phyloP scores from a whole-genome alignment of 352 stramenopile species.

The Sclerospora graminicola region DNA sequence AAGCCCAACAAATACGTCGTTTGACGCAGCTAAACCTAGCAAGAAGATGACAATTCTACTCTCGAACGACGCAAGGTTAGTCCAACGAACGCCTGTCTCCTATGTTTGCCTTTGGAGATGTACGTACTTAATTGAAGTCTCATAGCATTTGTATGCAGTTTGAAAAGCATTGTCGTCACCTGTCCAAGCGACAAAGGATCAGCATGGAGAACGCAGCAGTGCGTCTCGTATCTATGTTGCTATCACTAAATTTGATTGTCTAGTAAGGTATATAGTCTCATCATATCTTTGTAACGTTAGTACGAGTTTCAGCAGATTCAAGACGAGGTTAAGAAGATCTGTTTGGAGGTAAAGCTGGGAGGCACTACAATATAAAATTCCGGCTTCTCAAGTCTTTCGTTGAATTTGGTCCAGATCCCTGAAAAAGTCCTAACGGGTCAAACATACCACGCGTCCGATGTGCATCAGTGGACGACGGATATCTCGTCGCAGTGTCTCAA shows the following conservation, averaged over 20 bases:
- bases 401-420: constrained; percentile 35
- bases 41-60: neutral
- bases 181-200: constrained; percentile 29
- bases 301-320: constrained; percentile 83
- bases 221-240: constrained; percentile 1
- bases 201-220: constrained; percentile 51
- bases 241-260: neutral
- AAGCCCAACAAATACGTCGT: neutral
- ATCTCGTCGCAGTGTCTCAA: constrained; percentile 77
- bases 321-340: constrained; percentile 81
- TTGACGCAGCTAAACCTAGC: neutral
- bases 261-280: neutral
- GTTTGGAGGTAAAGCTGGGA: constrained; percentile 39
- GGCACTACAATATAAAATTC: neutral
- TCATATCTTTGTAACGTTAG: constrained; percentile 17
- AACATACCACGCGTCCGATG: constrained; percentile 72
- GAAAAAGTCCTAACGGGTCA: constrained; percentile 54
- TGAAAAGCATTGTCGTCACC: constrained; percentile 14
- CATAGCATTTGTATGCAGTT: constrained; percentile 6
- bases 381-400: neutral
- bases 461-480: constrained; percentile 67
- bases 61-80: neutral
- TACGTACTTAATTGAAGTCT: constrained; percentile 16
- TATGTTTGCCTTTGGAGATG: neutral
- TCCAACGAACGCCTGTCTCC: neutral